Base-by-base conservation (phyloP, 148 eudicot genomes). In the Rhododendron kiyosumense region DNA sequence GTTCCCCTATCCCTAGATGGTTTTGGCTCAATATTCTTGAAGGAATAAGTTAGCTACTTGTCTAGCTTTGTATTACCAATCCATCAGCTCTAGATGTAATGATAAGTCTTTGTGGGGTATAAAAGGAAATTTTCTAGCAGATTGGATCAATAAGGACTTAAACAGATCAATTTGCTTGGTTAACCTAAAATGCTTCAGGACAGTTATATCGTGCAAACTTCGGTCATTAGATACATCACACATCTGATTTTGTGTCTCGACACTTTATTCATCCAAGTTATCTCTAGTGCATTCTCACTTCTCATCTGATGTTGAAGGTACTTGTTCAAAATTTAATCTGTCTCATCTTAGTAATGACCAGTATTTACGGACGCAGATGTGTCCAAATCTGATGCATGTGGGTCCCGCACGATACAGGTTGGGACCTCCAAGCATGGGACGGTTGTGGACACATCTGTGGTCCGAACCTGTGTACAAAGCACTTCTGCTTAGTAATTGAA, bases 211-310 rank as follows among this genome's bases (percentile, higher is more conserved):
- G 59, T 15, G 41, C 30, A 41, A 48, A 48, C 20, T n/a, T 46
- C 18, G 0, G 17, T 46, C 59, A 43, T 77, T 41, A 48, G 11
- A 48, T 79, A 12, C 32, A 79, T 78, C 32, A 48, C 48, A 12
- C 32, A 79, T 78, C 32, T 15, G 63, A 79, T 79, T 49, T 22
- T 78, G 26, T n/a, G 49, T 17, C 24, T 32, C 4, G 7, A 81
- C 22, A 57, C 69, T 18, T 5, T 78, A 46, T 46, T 57, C 41
- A 30, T 18, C 17, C 84, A 28, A 83, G 48, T 57, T 38, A 32
- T 82, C 84, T 82, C 49, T 24, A 24, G 22, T 28, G 71, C 45
- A 38, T 83, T 24, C n/a, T 83, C 65, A 82, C 69, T 59, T 81
- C 74, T 61, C 20, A 82, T 22, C 63, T 38, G 24, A 59, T 81